Conservation (phyloP, 768 basidiomycete genomes). For the Phaeotremella skinneri region DNA sequence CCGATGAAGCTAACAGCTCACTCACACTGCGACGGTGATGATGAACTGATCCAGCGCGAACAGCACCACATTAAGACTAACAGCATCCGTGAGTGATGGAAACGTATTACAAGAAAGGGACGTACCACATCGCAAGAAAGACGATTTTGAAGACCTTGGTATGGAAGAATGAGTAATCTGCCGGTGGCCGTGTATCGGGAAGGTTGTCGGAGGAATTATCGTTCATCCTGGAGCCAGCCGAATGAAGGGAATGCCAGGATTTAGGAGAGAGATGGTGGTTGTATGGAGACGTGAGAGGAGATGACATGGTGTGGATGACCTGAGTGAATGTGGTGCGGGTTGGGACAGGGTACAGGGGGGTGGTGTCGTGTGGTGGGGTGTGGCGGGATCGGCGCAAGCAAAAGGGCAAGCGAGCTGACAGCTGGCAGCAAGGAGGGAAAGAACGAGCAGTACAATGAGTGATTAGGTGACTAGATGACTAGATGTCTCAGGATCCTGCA, state of each 20-base stretch:
- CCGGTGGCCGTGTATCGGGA: neutral
- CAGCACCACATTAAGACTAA: slow-evolving; percentile 24
- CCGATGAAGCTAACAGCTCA: neutral
- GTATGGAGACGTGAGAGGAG: neutral
- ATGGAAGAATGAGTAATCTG: slow-evolving; percentile 23
- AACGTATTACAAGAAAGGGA: neutral
- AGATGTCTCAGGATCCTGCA: no score
- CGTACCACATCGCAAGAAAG: slow-evolving; percentile 30
- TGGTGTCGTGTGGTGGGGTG: neutral
- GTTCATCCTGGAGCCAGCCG: neutral
- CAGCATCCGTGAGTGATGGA: slow-evolving; percentile 2
- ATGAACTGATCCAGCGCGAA: slow-evolving; percentile 37
- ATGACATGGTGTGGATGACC: slow-evolving; percentile 2
- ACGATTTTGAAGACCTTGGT: slow-evolving; percentile 21
- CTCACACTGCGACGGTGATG: slow-evolving; percentile 26
- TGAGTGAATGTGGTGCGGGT: no score
- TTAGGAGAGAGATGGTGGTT: neutral
- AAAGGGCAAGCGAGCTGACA: slow-evolving; percentile 53
- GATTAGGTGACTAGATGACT: no score
- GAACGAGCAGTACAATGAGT: no score
- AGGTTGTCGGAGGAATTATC: neutral
- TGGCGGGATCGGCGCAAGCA: slow-evolving; percentile 59
- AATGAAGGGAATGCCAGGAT: neutral
- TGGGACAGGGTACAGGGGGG: neutral
- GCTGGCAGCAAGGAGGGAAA: slow-evolving; percentile 21